phyloP scores from a whole-genome alignment of 73 alveolate species.

The Symbiodinium natans region DNA sequence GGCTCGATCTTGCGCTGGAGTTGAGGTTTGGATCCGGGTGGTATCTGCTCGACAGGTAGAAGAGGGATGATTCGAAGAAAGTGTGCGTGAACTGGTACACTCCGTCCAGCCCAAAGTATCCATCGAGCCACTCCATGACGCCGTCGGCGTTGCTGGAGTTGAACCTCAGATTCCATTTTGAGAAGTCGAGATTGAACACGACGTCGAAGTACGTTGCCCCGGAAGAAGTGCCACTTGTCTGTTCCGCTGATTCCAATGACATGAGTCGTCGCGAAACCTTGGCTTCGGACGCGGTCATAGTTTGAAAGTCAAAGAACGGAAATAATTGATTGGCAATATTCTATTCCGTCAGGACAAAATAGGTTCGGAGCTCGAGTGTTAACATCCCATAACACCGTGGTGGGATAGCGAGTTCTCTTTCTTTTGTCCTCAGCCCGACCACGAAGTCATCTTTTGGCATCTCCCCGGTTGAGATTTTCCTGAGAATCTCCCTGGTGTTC shows the following conservation, averaged over 20 bases:
- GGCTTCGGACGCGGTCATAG: conserved; percentile 22
- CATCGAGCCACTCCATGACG: neutral
- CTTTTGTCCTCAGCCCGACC: conserved; percentile 5
- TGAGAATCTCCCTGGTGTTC: neutral
- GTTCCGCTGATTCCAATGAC: neutral
- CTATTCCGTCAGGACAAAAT: conserved; percentile 6
- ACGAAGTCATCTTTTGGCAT: neutral
- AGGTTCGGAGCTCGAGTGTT: neutral
- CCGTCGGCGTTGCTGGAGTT: neutral
- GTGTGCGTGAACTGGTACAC: neutral
- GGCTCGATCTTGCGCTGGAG: neutral
- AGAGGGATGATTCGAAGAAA: neutral
- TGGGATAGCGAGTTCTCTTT: neutral
- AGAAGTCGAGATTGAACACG: neutral
- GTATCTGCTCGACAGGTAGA: neutral
- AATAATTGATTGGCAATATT: neutral
- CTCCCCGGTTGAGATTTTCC: neutral
- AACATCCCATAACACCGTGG: conserved; percentile 14
- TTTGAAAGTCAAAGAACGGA: conserved; percentile 15
- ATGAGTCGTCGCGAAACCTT: conserved; percentile 1
- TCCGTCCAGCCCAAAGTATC: neutral
- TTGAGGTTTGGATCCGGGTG: neutral
- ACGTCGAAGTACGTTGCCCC: conserved; percentile 12
- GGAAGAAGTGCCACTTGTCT: neutral
- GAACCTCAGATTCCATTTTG: conserved; percentile 27